Evolutionary conservation across 2,329 filamentous ascomycete species (phyloP), one percentile per base, ranked within the genome.

Genomic region (Hymenoscyphus fructigenus): DNA sequence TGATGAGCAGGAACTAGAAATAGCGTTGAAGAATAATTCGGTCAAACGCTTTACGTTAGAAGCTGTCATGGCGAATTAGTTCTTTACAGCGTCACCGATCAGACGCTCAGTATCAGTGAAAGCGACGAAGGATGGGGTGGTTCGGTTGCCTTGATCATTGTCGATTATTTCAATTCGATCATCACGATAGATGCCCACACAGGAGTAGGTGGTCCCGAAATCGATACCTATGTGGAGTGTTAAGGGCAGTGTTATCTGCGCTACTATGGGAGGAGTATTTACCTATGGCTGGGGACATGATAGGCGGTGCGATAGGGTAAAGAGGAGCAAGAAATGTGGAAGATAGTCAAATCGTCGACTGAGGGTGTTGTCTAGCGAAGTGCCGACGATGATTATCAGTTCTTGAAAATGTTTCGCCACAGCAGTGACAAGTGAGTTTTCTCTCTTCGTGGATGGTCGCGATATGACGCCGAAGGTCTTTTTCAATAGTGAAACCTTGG

Each of bases 21-120:
- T n/a, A n/a, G n/a, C n/a, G n/a, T n/a, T n/a, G n/a, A n/a, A n/a
- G n/a, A n/a, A n/a, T n/a, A n/a, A n/a, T n/a, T n/a, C 95, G 76
- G 98, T 98, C 76, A 98, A 86, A 83, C 94, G 93, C 91, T 98
- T 98, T 75, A 91, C 92, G 78, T 97, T 93, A 85, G 97, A 97
- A 83, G 96, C 92, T 71, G 93, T 97, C 92, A 96, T 96, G 80
- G 93, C 93, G 82, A 96, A 92, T 83, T 97, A 93, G 84, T 97
- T 97, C 91, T 97, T 97, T 76, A 93, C 93, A 74, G 93, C 91
- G 88, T 97, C 93, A 84, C 93, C 93, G 76, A 97, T 97, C 76
- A 98, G 85, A 85, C 93, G 92, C 87, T 97, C 93, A 72, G 91
- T 96, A 83, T 97, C 93, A 76, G 92, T 97, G 88, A 97, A 97